Conservation (phyloP, 345 rosid species). For the Brassica incana region DNA sequence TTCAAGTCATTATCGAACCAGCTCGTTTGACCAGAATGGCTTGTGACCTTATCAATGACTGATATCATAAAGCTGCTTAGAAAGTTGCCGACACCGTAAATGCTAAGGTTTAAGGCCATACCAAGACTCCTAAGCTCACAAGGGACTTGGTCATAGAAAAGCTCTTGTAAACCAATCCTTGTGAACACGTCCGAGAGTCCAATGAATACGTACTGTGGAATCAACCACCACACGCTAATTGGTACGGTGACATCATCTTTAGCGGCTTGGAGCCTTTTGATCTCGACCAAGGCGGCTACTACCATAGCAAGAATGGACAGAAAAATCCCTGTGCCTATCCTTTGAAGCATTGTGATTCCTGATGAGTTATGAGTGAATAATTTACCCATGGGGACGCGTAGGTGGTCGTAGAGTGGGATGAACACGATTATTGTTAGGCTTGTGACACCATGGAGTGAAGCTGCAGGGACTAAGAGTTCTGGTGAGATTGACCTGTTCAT, state of each 20-base stretch:
- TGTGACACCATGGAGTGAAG: constrained; percentile 52
- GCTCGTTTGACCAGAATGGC: constrained; percentile 38
- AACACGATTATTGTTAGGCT: constrained; percentile 41
- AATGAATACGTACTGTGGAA: constrained; percentile 30
- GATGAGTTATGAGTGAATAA: constrained; percentile 21
- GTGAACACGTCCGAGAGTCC: constrained; percentile 29
- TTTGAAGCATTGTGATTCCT: constrained; percentile 44
- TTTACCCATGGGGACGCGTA: constrained; percentile 45
- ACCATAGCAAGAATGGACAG: constrained; percentile 33
- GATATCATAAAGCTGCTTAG: constrained; percentile 46
- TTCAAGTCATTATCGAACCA: constrained; percentile 54
- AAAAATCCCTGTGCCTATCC: constrained; percentile 37
- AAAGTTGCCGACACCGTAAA: constrained; percentile 36
- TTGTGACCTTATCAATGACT: constrained; percentile 40
- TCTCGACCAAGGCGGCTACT: constrained; percentile 43
- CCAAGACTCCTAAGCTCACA: constrained; percentile 36
- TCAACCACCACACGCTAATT: constrained; percentile 43
- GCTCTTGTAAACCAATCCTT: constrained; percentile 45
- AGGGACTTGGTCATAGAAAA: constrained; percentile 52
- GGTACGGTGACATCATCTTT: constrained; percentile 21
- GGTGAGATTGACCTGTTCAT: constrained; percentile 51
- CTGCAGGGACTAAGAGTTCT: constrained; percentile 48
- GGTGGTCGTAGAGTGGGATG: constrained; percentile 52
- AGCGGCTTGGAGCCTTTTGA: constrained; percentile 32
- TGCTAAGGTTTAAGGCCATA: constrained; percentile 33